Evolutionary conservation across 208 protist genomes (phyloP).

Genomic region (Leishmania tarentolae): DNA sequence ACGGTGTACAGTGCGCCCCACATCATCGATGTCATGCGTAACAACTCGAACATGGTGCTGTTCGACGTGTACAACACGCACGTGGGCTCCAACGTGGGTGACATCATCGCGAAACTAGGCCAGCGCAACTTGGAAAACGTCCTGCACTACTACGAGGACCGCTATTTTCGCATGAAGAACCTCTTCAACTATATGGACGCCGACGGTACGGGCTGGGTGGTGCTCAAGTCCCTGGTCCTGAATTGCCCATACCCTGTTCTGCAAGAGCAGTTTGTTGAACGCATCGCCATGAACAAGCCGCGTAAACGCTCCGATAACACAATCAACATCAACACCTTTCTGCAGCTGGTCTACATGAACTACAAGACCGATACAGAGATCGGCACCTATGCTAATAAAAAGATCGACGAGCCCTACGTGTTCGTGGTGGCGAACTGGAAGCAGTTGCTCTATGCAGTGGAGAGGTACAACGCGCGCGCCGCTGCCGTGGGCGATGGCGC

Average conservation of each 20-base stretch:
- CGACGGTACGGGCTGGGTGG: constrained; percentile 75
- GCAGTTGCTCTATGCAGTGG: constrained; percentile 62
- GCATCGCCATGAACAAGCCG: constrained; percentile 62
- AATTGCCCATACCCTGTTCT: constrained; percentile 77
- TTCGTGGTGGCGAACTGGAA: constrained; percentile 88
- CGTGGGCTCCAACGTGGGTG: constrained; percentile 67
- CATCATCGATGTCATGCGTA: constrained; percentile 70
- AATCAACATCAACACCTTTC: constrained; percentile 80
- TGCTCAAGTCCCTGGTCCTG: constrained; percentile 67
- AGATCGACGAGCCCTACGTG: constrained; percentile 60
- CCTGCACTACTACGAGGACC: constrained; percentile 76
- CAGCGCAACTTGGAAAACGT: constrained; percentile 55
- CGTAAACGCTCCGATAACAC: constrained; percentile 69
- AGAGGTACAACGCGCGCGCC: constrained; percentile 42
- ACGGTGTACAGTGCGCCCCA: constrained; percentile 69
- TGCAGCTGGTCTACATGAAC: constrained; percentile 84
- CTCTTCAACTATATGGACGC: constrained; percentile 83
- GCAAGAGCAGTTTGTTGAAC: constrained; percentile 86
- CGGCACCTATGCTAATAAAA: constrained; percentile 34
- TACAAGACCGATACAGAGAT: constrained; percentile 86
- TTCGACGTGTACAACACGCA: constrained; percentile 72
- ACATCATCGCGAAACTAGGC: constrained; percentile 67
- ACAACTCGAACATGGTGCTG: constrained; percentile 74
- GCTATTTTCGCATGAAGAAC: constrained; percentile 86
- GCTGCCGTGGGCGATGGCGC: background rate